A percentile compares a stretch with the other conserved stretches of the same genome.
Evolutionary conservation across 2,329 filamentous ascomycete genomes (phyloP).

Genomic region (Talaromyces piceae): DNA sequence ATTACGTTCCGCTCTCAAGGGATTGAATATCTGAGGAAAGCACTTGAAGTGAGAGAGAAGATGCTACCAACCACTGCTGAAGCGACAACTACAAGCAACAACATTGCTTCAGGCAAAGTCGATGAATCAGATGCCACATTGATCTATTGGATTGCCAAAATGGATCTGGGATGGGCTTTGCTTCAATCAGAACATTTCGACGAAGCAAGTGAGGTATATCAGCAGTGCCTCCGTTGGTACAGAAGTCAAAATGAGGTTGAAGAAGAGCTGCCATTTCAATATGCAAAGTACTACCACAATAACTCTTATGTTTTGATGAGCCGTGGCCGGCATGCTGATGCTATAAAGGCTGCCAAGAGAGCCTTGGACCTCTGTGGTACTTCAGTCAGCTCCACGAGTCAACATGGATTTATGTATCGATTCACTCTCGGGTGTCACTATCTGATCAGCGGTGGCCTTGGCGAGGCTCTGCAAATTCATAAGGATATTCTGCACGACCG

Average conservation of each 20-base stretch:
- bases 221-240: neutral
- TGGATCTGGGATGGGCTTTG: neutral
- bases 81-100: neutral
- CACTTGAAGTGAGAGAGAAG: neutral
- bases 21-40: neutral
- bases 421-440: neutral
- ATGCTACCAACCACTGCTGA: neutral
- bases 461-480: neutral
- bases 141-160: neutral
- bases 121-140: neutral
- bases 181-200: neutral
- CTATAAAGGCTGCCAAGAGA: neutral
- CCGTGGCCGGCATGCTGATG: neutral
- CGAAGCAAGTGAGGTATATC: neutral
- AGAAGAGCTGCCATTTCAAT: neutral
- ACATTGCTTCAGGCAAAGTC: neutral
- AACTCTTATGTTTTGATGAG: neutral
- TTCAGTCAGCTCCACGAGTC: neutral
- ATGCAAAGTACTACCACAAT: neutral
- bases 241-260: neutral
- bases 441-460: neutral
- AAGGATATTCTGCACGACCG: neutral
- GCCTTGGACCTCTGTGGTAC: neutral
- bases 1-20: neutral
- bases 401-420: neutral